phyloP scores from a whole-genome alignment of 1,284 basidiomycete genomes.

The Papiliotrema nemorosa region DNA sequence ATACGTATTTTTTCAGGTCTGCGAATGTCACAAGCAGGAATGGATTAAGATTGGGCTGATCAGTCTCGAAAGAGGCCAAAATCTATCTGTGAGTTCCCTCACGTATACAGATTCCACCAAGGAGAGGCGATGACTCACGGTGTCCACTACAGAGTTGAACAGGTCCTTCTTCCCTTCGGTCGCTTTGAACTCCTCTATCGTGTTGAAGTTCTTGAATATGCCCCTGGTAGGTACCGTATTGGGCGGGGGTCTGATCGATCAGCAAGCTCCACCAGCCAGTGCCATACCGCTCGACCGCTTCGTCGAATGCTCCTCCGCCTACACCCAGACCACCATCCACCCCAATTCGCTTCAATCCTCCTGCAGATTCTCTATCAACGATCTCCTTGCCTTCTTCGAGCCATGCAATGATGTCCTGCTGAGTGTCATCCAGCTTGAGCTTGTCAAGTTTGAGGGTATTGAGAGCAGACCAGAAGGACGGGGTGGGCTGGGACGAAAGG shows the following conservation, averaged over 20 bases:
- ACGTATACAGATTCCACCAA: too few relatives aligned
- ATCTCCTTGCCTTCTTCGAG: constrained; percentile 71
- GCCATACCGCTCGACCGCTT: constrained; percentile 20
- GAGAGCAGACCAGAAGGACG: constrained; percentile 90
- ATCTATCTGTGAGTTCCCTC: too few relatives aligned
- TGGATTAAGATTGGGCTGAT: constrained; percentile 57
- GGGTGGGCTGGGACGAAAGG: constrained; percentile 79
- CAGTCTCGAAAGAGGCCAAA: constrained; percentile 26
- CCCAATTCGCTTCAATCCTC: constrained; percentile 54
- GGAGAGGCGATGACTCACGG: constrained; percentile 53
- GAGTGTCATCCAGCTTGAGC: constrained; percentile 74
- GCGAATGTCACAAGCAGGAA: constrained; percentile 92
- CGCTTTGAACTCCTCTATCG: constrained; percentile 90
- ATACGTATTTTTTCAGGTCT: constrained; percentile 96
- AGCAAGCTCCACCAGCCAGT: neutral
- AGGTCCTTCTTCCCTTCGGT: constrained; percentile 75
- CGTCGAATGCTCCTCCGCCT: constrained; percentile 34
- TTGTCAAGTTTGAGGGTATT: constrained; percentile 87
- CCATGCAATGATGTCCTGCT: constrained; percentile 62
- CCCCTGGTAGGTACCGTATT: constrained; percentile 57
- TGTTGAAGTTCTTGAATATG: constrained; percentile 87
- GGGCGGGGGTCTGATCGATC: constrained; percentile 49
- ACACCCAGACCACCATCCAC: constrained; percentile 38
- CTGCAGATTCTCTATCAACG: constrained; percentile 54
- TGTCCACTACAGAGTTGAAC: constrained; percentile 66